Evolutionary conservation across 805 yeast genomes (phyloP), one percentile per base, ranked within the genome.

Genomic region (Alloascoidea hylecoeti): DNA sequence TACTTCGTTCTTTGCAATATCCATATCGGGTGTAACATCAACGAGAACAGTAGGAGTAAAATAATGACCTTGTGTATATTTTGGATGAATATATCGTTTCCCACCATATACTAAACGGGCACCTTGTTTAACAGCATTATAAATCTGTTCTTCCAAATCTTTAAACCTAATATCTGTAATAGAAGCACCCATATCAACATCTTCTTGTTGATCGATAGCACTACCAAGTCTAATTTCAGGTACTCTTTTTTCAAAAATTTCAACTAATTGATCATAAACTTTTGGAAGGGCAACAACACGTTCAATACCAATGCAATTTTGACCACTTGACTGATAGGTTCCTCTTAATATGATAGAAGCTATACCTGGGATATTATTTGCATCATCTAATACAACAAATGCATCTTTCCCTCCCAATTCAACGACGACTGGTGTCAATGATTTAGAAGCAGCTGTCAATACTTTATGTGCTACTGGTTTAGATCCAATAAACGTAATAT

Each of bases 381-480:
- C 78, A 47, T 84, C 92, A 50, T 89, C 96, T 45, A 92, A 67
- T 3, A 88, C 85, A 38, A 92, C 68, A 15, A 85, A 73, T 0
- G 96, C 80, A 56, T 92, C 99, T 51, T 92, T 92, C 15, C 99
- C 99, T 28, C 99, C 99, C 28, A 92, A 66, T 57, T 92, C 99
- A 5, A 85, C 88, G 16, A 89, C 96, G 34, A 89, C 86, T 0
- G 97, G 99, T 0, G 95, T 89, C 49, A 92, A 63, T n/a, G 82
- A 68, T 42, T 73, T 72, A 35, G 96, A 70, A 2, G 97, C 96
- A 33, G 88, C 82, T 35, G 65, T 68, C 28, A 80, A 78, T 13
- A 92, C 95, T 42, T 74, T 73, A 51, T 86, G 92, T 3, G 97
- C 96, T 17, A 92, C 95, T 1, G 89, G 88, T 44, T 82, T 74